Evolutionary conservation across 2,329 filamentous ascomycete genomes (phyloP), one percentile per base, ranked within the genome.

Genomic region (Colletotrichum incanum): DNA sequence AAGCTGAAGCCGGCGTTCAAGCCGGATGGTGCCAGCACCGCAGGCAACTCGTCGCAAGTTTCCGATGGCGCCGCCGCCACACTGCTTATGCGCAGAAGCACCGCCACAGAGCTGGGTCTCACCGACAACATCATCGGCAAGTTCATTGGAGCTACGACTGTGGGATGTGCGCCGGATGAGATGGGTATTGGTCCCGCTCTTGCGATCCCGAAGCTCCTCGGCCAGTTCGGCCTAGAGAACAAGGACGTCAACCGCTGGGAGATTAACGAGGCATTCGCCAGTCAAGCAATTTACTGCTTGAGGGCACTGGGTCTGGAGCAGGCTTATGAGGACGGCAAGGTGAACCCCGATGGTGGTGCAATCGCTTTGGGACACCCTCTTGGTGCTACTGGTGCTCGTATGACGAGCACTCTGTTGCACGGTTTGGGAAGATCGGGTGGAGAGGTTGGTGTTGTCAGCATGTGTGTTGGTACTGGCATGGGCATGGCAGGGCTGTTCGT

Each of bases 281-380:
- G 88, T 76, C 90, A 92, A 82, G 86, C 89, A 1, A 82, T 93
- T 6, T 88, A 97, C 83, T 95, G 93, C 77, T 84, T 96, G 56
- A 85, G 94, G 72, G 88, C 90, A 77, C 79, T 96, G 14, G 93
- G 91, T 0, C 84, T 96, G 26, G 91, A 91, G 80, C 80, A 84
- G 77, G 89, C 78, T 75, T 91, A 86, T 84, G 88, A 92, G 76
- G 83, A 89, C 67, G 90, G 89, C 9, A 92, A 89, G 82, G 93
- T 98, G 23, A 98, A 98, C 83, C 94, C 94, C 0, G 95, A 97
- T 77, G 96, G 96, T 73, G 95, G 96, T 41, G 96, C 95, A 2
- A 98, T 98, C 81, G 95, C 96, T n/a, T 84, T 98, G 31, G 96
- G 96, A 1, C 96, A 98, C 81, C 95, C 95, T 7, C 87, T 98